phyloP scores from a whole-genome alignment of 1,284 basidiomycete species.

The Testicularia cyperi region DNA sequence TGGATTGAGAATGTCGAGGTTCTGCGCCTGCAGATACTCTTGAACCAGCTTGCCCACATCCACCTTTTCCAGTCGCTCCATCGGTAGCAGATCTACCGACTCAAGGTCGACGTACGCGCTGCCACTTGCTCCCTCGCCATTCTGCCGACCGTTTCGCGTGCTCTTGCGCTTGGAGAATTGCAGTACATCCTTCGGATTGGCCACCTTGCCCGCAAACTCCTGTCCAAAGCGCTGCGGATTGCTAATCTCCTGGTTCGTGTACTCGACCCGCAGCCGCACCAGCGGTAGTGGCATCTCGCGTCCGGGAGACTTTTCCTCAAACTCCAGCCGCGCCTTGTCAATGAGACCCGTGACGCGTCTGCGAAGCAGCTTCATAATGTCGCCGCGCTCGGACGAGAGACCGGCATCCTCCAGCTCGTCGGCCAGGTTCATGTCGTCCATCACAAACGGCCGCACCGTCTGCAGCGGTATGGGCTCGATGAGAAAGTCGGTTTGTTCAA shows the following conservation, averaged over 20 bases:
- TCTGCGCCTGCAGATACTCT: constrained; percentile 47
- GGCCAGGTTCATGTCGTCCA: constrained; percentile 75
- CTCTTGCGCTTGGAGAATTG: constrained; percentile 80
- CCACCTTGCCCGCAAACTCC: constrained; percentile 85
- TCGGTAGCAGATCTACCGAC: constrained; percentile 32
- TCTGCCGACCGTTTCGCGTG: constrained; percentile 4
- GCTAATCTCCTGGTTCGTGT: constrained; percentile 53
- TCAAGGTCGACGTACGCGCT: constrained; percentile 33
- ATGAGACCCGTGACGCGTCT: constrained; percentile 66
- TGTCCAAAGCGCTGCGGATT: constrained; percentile 97
- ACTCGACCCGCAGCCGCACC: constrained; percentile 70
- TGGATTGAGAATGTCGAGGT: constrained; percentile 51
- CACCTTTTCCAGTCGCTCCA: constrained; percentile 50
- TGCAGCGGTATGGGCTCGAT: constrained; percentile 81
- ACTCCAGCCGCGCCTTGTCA: constrained; percentile 72
- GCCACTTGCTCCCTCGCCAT: constrained; percentile 1
- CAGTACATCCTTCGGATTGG: constrained; percentile 89
- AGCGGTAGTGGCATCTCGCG: constrained; percentile 69
- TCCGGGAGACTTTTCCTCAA: constrained; percentile 69
- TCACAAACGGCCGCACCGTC: constrained; percentile 91
- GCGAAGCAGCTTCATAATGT: constrained; percentile 44
- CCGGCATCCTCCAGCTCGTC: constrained; percentile 63
- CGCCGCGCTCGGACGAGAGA: constrained; percentile 34
- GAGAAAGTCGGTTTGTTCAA: constrained; percentile 74
- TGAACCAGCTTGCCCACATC: constrained; percentile 48